Evolutionary conservation across 306 rosid genomes (phyloP).

Genomic region (Oxytropis ochrocephala): DNA sequence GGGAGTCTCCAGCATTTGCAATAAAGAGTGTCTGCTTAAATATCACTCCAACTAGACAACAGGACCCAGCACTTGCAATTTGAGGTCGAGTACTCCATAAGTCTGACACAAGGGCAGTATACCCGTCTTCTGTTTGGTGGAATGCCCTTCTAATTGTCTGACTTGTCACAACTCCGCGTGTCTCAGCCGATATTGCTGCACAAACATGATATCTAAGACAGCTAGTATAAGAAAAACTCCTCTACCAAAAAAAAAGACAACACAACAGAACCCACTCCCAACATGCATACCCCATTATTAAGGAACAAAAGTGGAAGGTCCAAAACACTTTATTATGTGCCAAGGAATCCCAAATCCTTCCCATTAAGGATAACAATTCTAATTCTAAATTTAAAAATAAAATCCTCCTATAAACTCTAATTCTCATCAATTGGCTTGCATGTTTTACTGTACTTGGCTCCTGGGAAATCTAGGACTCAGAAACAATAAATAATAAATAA

Average conservation of each 20-base stretch:
- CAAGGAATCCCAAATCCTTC: neutral
- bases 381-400: neutral
- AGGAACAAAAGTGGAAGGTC: slow-evolving; percentile 3
- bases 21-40: slow-evolving; percentile 61
- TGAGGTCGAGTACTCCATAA: slow-evolving; percentile 48
- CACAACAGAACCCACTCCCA: slow-evolving; percentile 7
- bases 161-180: slow-evolving; percentile 44
- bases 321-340: neutral
- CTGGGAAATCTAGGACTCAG: slow-evolving; percentile 12
- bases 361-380: neutral
- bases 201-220: slow-evolving; percentile 43
- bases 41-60: slow-evolving; percentile 77
- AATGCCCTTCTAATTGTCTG: slow-evolving; percentile 54
- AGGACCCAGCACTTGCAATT: slow-evolving; percentile 62
- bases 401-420: neutral
- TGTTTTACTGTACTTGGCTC: slow-evolving; percentile 16
- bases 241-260: slow-evolving; percentile 4
- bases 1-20: slow-evolving; percentile 77
- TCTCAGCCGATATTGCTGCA: slow-evolving; percentile 55
- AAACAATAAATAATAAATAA: neutral
- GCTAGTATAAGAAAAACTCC: slow-evolving; percentile 42
- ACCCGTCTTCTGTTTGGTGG: slow-evolving; percentile 58
- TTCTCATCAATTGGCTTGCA: neutral
- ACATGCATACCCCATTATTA: slow-evolving; percentile 12
- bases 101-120: slow-evolving; percentile 52